These are phyloP conservation scores for Elymus sibiricus DNA, from an alignment of 176 grass and related monocot species.

Conservation along the genomic window DNA sequence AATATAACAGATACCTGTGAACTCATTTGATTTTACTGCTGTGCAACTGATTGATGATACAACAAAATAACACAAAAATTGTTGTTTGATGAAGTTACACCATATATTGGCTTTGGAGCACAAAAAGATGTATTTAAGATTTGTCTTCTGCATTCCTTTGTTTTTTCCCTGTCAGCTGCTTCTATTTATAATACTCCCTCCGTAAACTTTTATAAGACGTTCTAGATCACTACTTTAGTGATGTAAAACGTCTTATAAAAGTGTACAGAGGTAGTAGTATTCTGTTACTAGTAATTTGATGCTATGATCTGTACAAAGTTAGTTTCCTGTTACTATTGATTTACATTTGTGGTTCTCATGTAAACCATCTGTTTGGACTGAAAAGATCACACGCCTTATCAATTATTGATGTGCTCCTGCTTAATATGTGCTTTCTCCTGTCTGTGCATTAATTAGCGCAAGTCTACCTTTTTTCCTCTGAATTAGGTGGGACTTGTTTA, in stretches of 20 bases:
- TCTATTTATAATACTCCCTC: background rate
- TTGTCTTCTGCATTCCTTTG: background rate
- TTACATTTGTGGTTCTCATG: background rate
- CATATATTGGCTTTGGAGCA: background rate
- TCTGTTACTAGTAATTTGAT: background rate
- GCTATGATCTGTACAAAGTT: background rate
- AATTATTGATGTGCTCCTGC: background rate
- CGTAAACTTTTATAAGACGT: too few species aligned
- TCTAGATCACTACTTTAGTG: too few species aligned
- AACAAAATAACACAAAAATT: background rate
- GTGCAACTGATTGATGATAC: background rate
- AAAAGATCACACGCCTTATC: background rate
- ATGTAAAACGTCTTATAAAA: too few species aligned
- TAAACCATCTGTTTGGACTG: background rate
- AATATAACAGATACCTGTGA: conserved; percentile 4
- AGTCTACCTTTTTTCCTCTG: background rate
- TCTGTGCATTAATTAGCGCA: background rate
- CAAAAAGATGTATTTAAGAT: background rate
- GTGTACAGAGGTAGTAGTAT: background rate
- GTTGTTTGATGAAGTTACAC: conserved; percentile 17
- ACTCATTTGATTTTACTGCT: conserved; percentile 25
- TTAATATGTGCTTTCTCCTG: background rate
- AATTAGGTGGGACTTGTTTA: background rate
- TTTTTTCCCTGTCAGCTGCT: background rate
- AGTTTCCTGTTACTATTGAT: background rate